Conservation (phyloP, 768 basidiomycete species). For the Russula virescens region DNA sequence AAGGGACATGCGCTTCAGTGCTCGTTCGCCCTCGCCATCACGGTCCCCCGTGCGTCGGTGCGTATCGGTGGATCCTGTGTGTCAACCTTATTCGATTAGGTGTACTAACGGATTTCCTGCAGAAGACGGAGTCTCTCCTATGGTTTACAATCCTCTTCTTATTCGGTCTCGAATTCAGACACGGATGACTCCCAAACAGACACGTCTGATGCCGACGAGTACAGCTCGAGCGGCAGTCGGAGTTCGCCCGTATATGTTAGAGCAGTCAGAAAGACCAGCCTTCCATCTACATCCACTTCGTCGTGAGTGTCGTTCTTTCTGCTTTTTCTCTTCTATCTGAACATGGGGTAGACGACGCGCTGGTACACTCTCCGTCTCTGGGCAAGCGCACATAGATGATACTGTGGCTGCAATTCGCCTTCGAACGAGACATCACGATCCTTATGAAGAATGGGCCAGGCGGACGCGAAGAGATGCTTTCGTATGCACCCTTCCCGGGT, state of each 20-base stretch:
- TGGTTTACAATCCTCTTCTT: constrained; percentile 15
- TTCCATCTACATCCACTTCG: not conserved
- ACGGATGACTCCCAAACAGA: not conserved
- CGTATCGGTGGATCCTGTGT: not conserved
- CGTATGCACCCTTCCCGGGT: constrained; percentile 29
- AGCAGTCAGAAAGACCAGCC: not conserved
- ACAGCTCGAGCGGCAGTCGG: constrained; percentile 2
- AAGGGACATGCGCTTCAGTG: constrained; percentile 19
- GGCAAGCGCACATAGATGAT: constrained; percentile 38
- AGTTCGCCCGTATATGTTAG: not conserved
- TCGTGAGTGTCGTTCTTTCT: constrained; percentile 8
- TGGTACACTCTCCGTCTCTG: not conserved
- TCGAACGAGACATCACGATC: constrained; percentile 39
- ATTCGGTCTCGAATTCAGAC: constrained; percentile 11
- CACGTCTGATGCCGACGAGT: constrained; percentile 16
- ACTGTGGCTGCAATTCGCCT: constrained; percentile 43
- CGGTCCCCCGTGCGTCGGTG: constrained; percentile 10
- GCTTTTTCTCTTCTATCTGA: not conserved
- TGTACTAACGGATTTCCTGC: not conserved
- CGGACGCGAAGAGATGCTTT: constrained; percentile 42
- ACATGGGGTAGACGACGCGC: not conserved
- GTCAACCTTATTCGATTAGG: not conserved
- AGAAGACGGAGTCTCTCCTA: constrained; percentile 19
- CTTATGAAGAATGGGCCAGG: constrained; percentile 49
- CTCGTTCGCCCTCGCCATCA: constrained; percentile 20